These are phyloP conservation scores for Aspergillus flavus DNA, from an alignment of 2,329 filamentous ascomycete species.

Conservation along the genomic window DNA sequence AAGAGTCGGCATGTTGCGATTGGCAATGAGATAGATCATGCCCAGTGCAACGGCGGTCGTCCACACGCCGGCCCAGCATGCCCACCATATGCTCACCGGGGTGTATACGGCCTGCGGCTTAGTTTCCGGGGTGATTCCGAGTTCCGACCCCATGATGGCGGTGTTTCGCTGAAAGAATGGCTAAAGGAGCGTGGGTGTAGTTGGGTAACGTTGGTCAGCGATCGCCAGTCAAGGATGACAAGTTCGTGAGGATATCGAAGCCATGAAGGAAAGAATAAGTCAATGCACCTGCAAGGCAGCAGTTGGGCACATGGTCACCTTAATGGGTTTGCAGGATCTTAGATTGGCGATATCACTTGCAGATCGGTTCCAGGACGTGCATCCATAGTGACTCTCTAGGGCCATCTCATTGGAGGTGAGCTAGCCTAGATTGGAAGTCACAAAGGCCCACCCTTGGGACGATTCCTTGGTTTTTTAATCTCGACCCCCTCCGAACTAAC, in stretches of 20 bases:
- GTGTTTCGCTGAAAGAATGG: conserved; percentile 2
- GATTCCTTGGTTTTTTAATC: not conserved
- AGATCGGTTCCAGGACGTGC: not conserved
- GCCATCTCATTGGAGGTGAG: not conserved
- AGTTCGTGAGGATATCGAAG: not conserved
- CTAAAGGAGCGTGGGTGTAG: conserved; percentile 14
- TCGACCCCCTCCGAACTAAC: not conserved
- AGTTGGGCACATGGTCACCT: not conserved
- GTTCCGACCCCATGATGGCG: conserved; percentile 33
- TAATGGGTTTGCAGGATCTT: not conserved
- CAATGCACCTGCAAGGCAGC: not conserved
- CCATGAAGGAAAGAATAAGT: not conserved
- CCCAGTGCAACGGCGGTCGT: conserved; percentile 34
- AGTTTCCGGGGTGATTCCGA: conserved; percentile 29
- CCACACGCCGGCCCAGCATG: conserved; percentile 33
- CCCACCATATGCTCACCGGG: conserved; percentile 34
- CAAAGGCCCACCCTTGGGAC: not conserved
- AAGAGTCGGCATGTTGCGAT: conserved; percentile 38
- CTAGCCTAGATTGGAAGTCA: not conserved
- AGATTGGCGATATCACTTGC: not conserved
- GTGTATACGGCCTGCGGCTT: conserved; percentile 24
- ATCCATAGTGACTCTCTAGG: not conserved
- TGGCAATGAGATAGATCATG: conserved; percentile 35
- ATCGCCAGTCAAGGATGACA: not conserved
- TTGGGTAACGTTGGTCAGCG: conserved; percentile 9